Evolutionary conservation across 1,284 basidiomycete species (phyloP).

Genomic region (Ceratorhiza oryzae-sativae): DNA sequence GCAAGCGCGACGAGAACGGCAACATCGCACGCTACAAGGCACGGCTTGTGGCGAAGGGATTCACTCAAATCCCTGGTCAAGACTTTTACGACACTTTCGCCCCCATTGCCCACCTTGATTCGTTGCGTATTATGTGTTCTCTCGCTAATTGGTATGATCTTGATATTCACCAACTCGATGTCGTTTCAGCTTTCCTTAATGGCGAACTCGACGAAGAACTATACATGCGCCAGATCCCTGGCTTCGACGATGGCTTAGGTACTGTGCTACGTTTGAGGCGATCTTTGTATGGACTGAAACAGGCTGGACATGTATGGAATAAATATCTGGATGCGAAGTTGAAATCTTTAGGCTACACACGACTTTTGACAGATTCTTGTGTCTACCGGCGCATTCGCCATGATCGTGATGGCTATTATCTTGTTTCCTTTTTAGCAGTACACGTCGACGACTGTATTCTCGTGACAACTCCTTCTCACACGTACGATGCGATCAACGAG

Average conservation of each 20-base stretch:
- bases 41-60: constrained; percentile 4
- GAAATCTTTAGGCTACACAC: neutral
- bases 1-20: constrained; percentile 25
- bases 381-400: constrained; percentile 2
- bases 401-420: neutral
- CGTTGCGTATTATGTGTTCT: constrained; percentile 51
- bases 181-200: constrained; percentile 50
- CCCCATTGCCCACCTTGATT: constrained; percentile 46
- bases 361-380: neutral
- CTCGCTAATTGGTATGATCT: constrained; percentile 50
- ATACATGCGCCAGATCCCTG: constrained; percentile 46
- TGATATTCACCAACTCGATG: constrained; percentile 50
- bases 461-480: neutral
- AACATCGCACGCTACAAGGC: neutral
- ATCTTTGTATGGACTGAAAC: constrained; percentile 5
- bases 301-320: neutral
- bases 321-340: constrained; percentile 10
- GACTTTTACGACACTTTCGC: constrained; percentile 45
- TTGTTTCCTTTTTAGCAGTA: neutral
- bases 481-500: neutral
- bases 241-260: constrained; percentile 10
- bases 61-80: constrained; percentile 42
- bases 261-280: neutral
- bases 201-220: constrained; percentile 47
- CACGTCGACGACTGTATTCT: constrained; percentile 11